Evolutionary conservation across 208 protist species (phyloP), one percentile per base, ranked within the genome.

Genomic region (Phytomonas sp.): DNA sequence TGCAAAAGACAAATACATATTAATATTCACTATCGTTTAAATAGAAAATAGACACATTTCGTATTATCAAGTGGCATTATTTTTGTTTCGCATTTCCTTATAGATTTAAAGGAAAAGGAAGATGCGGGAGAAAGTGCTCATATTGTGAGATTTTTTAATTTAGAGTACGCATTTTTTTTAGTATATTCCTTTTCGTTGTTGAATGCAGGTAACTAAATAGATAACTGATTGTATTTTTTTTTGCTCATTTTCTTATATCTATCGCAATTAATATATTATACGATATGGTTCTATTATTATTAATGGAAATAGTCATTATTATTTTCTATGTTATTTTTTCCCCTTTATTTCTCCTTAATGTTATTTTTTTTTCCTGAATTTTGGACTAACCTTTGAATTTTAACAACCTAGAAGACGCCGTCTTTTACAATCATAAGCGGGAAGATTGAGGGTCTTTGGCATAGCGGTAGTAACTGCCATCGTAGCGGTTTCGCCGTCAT

Each of bases 401-500:
- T 3, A 5, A 56, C 26, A 56, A 56, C 45, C 19, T 56, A 26
- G 45, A 8, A 23, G 45, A 56, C 45, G 19, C 45, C 19, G 0
- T 56, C 26, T 0, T 56, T 26, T 56, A 23, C 10, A 23, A 56
- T 19, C 19, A 26, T 56, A 56, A 56, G 45, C 26, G 45, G 19
- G 19, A 11, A 23, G 45, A 56, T 56, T 23, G 19, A 56, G 45
- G 45, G 16, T 23, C 45, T 56, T 12, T 19, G 19, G 45, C 45
- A 26, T 56, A 19, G 40, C 52, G 37, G 1, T 60, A 23, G 71
- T 62, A 16, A 42, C 56, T 2, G 31, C 30, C 19, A 19, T 34
- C 12, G 56, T 42, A 29, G 23, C 26, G 40, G 52, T 31, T 68
- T 72, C 16, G 77, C 73, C 11, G 1, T 86, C 63, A 68, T 89